These are phyloP conservation scores for Parmelia sp. DNA, from an alignment of 495 filamentous ascomycete species.

Conservation along the genomic window DNA sequence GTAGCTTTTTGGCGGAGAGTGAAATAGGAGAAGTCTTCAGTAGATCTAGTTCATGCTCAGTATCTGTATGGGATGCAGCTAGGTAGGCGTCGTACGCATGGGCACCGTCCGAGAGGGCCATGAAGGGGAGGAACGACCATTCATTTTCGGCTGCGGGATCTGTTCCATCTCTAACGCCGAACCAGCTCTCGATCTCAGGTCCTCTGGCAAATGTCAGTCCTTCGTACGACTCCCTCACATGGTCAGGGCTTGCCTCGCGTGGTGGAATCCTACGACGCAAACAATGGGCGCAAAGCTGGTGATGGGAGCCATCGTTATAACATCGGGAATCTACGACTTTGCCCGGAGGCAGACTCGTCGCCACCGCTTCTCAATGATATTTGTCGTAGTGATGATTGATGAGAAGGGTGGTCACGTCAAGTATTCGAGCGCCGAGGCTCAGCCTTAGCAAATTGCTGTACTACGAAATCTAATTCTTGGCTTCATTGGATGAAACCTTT, in stretches of 20 bases:
- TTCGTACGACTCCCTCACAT: background rate
- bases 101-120: constrained; percentile 94
- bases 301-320: constrained; percentile 15
- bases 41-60: constrained; percentile 48
- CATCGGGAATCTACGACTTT: background rate
- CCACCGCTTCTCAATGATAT: background rate
- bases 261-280: constrained; percentile 93
- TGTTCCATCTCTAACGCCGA: constrained; percentile 67
- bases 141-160: constrained; percentile 84
- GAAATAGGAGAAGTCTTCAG: constrained; percentile 98
- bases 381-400: background rate
- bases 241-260: constrained; percentile 59
- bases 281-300: constrained; percentile 50
- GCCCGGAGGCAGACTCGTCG: constrained; percentile 2
- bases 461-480: background rate
- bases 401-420: background rate
- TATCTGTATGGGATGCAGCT: background rate
- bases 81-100: constrained; percentile 62
- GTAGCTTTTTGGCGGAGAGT: constrained; percentile 71
- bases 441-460: background rate
- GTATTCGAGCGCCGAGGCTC: background rate
- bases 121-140: constrained; percentile 90
- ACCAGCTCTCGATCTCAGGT: constrained; percentile 89
- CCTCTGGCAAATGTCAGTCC: constrained; percentile 49
- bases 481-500: background rate